Evolutionary conservation across 1,284 basidiomycete species (phyloP), one percentile per base, ranked within the genome.

Genomic region (Coniferiporia sulphurascens): DNA sequence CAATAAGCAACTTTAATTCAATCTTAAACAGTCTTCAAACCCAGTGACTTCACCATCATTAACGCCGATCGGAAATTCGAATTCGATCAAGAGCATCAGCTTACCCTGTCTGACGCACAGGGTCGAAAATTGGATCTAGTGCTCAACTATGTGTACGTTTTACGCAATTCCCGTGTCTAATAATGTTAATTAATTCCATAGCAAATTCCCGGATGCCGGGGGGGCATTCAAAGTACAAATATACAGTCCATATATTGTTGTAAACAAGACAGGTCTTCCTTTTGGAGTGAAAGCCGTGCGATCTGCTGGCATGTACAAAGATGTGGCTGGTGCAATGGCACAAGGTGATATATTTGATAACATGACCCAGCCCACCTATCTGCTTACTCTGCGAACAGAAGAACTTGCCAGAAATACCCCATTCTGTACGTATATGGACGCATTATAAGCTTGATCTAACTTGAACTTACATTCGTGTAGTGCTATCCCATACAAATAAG

Each of bases 161-260:
- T 27, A 17, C 13, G 19, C 17, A 36, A 1, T 41, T 45, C 17
- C 35, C 50, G 21, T 27, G 9, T n/a, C 50, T 50, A n/a, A 41
- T 1, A 59, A 4, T 17, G 15, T 35, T 66, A 9, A 67, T 9
- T 12, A 15, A 1, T 6, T 27, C 50, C 62, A 3, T 56, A 92
- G 88, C 53, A 87, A 87, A 46, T 93, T 93, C 72, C 86, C 92
- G 2, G 85, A 98, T 61, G 92, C 95, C 10, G 97, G 96, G 2
- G 95, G 97, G n/a, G 95, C 96, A 1, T 97, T 98, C 82, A 96
- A 93, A 73, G 93, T 98, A 1, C 96, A 99, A 72, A 87, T 99
- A 56, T 99, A 95, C 71, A 87, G 86, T 65, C 95, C 97, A 2
- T 99, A 91, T 71, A 79, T 99, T 55, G 76, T 99, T 53, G 75